A percentile compares a stretch with the other conserved stretches of the same genome.
Conservation (phyloP, 805 yeast species). For the Metschnikowia sp. region DNA sequence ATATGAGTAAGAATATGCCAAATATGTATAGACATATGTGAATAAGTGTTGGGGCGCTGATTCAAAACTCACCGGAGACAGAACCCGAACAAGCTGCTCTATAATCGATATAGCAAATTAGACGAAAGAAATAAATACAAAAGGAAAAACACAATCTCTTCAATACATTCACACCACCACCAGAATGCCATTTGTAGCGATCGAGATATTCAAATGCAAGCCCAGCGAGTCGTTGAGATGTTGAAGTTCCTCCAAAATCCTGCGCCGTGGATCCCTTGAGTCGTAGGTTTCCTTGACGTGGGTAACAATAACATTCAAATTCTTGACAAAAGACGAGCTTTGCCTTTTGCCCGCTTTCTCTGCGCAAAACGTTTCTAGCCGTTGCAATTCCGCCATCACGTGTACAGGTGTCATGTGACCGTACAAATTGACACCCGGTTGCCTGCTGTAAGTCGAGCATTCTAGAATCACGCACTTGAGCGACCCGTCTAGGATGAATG, state of each 20-base stretch:
- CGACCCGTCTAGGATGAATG: constrained; percentile 34
- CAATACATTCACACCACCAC: constrained; percentile 20
- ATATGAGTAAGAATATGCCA: too few relatives aligned
- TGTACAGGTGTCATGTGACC: constrained; percentile 79
- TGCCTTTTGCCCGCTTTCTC: background rate
- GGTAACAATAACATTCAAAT: constrained; percentile 46
- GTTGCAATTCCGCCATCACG: constrained; percentile 54
- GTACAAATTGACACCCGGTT: constrained; percentile 47
- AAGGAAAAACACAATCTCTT: background rate
- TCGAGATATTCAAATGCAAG: constrained; percentile 46
- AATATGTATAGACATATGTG: too few relatives aligned
- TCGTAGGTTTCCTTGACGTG: constrained; percentile 32
- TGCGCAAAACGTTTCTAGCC: constrained; percentile 16
- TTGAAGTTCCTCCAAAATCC: constrained; percentile 49
- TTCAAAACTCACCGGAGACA: too few relatives aligned
- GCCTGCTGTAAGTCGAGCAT: constrained; percentile 56
- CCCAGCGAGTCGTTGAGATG: constrained; percentile 30
- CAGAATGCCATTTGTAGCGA: constrained; percentile 56
- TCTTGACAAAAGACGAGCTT: constrained; percentile 25
- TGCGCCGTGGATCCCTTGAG: constrained; percentile 53
- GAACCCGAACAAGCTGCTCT: too few relatives aligned
- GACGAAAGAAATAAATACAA: background rate
- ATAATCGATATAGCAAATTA: background rate
- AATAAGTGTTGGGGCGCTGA: too few relatives aligned
- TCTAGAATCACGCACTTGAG: constrained; percentile 67